phyloP scores from a whole-genome alignment of 345 rosid genomes.

The Hibiscus mutabilis region DNA sequence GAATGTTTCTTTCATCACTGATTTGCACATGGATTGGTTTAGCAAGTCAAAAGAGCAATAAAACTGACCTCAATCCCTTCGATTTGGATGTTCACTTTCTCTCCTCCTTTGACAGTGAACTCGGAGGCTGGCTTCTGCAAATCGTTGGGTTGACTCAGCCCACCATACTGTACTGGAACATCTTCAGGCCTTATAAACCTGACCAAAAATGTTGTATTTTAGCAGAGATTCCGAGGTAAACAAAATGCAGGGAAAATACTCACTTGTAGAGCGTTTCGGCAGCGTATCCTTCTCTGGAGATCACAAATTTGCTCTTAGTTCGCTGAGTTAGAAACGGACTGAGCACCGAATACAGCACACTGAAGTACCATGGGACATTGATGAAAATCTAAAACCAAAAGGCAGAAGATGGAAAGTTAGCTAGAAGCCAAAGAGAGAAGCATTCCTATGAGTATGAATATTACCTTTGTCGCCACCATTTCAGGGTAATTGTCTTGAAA shows the following conservation, averaged over 20 bases:
- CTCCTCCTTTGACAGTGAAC: slow-evolving; percentile 80
- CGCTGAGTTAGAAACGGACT: slow-evolving; percentile 91
- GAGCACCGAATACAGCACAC: slow-evolving; percentile 71
- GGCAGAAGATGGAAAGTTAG: not conserved
- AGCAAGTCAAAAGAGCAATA: not conserved
- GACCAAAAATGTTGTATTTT: not conserved
- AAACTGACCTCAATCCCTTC: slow-evolving; percentile 84
- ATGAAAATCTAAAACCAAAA: slow-evolving; percentile 62
- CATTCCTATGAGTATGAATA: not conserved
- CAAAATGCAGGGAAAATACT: not conserved
- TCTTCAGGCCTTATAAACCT: slow-evolving; percentile 62
- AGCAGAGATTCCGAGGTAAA: not conserved
- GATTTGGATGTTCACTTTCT: slow-evolving; percentile 65
- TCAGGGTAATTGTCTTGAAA: slow-evolving; percentile 98
- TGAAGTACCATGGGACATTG: slow-evolving; percentile 99
- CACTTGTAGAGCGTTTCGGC: slow-evolving; percentile 97
- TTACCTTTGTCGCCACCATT: slow-evolving; percentile 96
- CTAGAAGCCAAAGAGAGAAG: not conserved
- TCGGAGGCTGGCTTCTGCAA: slow-evolving; percentile 77
- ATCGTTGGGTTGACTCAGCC: slow-evolving; percentile 67
- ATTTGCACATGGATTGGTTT: not conserved
- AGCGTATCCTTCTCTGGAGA: slow-evolving; percentile 80
- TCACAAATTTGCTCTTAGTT: slow-evolving; percentile 92
- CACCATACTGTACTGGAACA: slow-evolving; percentile 88
- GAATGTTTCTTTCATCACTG: not conserved